phyloP scores from a whole-genome alignment of 2,329 filamentous ascomycete genomes.

The Intubia oerlemansii region DNA sequence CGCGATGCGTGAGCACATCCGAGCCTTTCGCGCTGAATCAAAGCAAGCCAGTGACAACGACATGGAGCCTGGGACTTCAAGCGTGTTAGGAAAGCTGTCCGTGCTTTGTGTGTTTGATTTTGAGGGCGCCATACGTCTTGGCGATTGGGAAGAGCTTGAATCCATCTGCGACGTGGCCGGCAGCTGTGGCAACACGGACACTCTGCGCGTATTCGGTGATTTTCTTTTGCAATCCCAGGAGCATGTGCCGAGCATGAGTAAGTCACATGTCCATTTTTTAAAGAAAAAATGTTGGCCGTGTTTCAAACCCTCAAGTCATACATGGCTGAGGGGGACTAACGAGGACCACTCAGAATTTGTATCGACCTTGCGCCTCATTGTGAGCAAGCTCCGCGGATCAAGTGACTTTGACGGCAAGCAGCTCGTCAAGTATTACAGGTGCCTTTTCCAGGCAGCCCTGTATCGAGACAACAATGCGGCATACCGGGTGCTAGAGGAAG shows the following conservation, averaged over 20 bases:
- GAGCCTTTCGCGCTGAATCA: constrained; percentile 29
- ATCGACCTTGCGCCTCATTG: constrained; percentile 38
- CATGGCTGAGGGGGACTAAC: no score
- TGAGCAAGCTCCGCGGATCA: constrained; percentile 43
- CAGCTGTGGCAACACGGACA: constrained; percentile 19
- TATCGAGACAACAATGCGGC: constrained; percentile 31
- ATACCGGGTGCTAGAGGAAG: constrained; percentile 42
- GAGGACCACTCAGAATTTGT: constrained; percentile 22
- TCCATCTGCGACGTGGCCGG: constrained; percentile 33
- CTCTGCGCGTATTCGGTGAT: constrained; percentile 45
- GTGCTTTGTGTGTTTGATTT: constrained; percentile 58
- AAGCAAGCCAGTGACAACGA: constrained; percentile 18
- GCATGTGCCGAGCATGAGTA: constrained; percentile 9
- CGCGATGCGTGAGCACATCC: constrained; percentile 35
- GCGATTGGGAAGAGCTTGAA: constrained; percentile 44
- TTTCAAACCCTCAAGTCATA: no score
- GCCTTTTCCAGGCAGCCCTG: constrained; percentile 49
- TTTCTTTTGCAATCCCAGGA: constrained; percentile 32
- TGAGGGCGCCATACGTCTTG: constrained; percentile 47
- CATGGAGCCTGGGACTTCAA: no score
- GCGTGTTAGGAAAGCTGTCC: constrained; percentile 43
- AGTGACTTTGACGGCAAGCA: constrained; percentile 33
- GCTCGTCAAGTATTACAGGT: constrained; percentile 58
- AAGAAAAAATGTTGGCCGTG: neutral
- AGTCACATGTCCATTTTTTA: no score